Percentiles rank a stretch among this genome's conserved stretches.
Conservation (phyloP, 1,139 yeast species). For the Lodderomyces margitis region DNA sequence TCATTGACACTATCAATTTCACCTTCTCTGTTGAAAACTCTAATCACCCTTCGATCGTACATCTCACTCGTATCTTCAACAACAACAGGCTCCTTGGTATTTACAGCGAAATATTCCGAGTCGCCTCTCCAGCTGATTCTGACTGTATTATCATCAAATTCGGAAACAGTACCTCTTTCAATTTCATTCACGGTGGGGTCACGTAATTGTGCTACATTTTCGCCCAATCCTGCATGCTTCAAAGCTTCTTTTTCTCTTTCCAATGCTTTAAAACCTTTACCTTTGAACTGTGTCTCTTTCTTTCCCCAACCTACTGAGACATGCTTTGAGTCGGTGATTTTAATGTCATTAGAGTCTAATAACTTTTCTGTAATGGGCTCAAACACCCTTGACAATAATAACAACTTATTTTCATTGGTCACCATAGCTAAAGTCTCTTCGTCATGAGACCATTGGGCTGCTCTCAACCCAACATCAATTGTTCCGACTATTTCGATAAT, state of each 20-base stretch:
- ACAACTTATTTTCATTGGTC: constrained; percentile 59
- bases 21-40: constrained; percentile 83
- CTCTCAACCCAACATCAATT: constrained; percentile 69
- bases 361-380: constrained; percentile 73
- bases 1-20: constrained; percentile 81
- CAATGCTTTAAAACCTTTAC: constrained; percentile 83
- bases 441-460: constrained; percentile 89
- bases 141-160: constrained; percentile 45
- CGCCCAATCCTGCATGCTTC: constrained; percentile 65
- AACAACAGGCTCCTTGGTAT: constrained; percentile 54
- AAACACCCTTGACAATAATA: constrained; percentile 70
- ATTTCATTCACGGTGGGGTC: constrained; percentile 90
- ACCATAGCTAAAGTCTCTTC: constrained; percentile 79
- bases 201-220: constrained; percentile 52
- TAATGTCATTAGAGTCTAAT: constrained; percentile 61
- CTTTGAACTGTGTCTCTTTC: constrained; percentile 94
- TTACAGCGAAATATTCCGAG: constrained; percentile 75
- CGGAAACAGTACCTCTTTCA: constrained; percentile 65
- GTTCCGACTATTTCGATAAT: constrained; percentile 78
- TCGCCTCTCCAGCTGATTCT: constrained; percentile 93
- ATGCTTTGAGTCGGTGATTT: constrained; percentile 64
- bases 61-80: constrained; percentile 40
- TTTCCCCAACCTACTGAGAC: constrained; percentile 99
- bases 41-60: constrained; percentile 66
- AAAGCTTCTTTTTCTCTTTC: constrained; percentile 63